Evolutionary conservation across 495 filamentous ascomycete genomes (phyloP), one percentile per base, ranked within the genome.

Genomic region (Penicillium canariense): DNA sequence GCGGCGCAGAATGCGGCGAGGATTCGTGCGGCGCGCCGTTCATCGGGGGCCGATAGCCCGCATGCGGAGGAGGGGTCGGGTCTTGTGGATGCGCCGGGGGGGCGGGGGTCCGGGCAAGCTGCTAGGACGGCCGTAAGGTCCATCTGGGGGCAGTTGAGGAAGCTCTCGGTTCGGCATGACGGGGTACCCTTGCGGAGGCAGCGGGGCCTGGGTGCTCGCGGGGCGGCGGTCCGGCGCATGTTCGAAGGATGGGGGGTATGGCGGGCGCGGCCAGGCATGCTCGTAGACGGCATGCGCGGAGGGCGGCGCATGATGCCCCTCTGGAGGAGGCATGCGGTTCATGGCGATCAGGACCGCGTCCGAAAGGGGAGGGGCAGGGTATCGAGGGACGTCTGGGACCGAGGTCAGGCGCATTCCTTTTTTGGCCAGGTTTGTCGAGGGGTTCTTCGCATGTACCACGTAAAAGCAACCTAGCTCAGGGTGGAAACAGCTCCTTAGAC

Each of bases 91-190:
- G 54, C 51, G 66, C 69, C n/a, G 61, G 48, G 28, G 73, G 63
- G n/a, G 71, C 18, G 61, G 45, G 18, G 73, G 62, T 12, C 61
- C 62, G 9, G 71, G 67, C 31, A 76, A 36, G 44, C 68, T 68
- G 50, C 55, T 67, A 3, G 70, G 63, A 38, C 73, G 73, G 22
- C 47, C 56, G 54, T 74, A 77, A 7, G 69, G 69, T 10, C 67
- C 67, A 42, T 75, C 71, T 2, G 56, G 60, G 2, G 73, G 64
- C 11, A 71, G 59, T 40, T 75, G 72, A n/a, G 75, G 73, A 5
- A 77, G 61, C 44, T 76, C 72, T 34, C 74, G 72, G 46, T 63
- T 68, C 11, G 64, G 66, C 17, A 68, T 68, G 6, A 61, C 60
- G 5, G 62, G 61, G 44, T 74, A 75, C 28, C 52, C 63, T 56